Percentiles rank a stretch among this genome's conserved stretches.
Conservation (phyloP, 2,329 filamentous ascomycete genomes). For the Sporothrix globosa region DNA sequence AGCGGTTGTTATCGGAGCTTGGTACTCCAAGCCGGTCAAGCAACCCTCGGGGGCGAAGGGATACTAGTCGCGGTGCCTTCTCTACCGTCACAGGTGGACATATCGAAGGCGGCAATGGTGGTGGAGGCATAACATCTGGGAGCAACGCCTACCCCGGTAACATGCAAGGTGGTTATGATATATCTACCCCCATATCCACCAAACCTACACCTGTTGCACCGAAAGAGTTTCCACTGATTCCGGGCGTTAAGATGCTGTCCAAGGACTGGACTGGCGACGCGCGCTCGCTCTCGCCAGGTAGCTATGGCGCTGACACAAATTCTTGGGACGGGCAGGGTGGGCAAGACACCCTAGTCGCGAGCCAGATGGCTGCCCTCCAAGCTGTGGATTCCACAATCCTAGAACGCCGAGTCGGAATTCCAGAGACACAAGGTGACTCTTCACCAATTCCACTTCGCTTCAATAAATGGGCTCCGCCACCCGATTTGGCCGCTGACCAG, state of each 20-base stretch:
- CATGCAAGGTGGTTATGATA: slow-evolving; percentile 38
- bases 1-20: slow-evolving; percentile 64
- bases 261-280: slow-evolving; percentile 39
- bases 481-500: background rate
- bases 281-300: slow-evolving; percentile 50
- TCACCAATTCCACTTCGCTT: slow-evolving; percentile 55
- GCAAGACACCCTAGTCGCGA: slow-evolving; percentile 47
- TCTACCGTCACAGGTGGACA: background rate
- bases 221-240: slow-evolving; percentile 49
- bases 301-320: slow-evolving; percentile 40
- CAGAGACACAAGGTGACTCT: slow-evolving; percentile 44
- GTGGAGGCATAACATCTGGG: background rate
- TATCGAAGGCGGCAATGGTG: background rate
- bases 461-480: slow-evolving; percentile 43
- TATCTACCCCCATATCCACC: slow-evolving; percentile 42
- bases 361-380: slow-evolving; percentile 63
- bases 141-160: background rate
- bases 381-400: slow-evolving; percentile 66
- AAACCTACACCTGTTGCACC: slow-evolving; percentile 45
- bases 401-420: slow-evolving; percentile 57
- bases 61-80: slow-evolving; percentile 40
- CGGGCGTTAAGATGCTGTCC: slow-evolving; percentile 43
- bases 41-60: slow-evolving; percentile 57
- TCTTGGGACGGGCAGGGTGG: slow-evolving; percentile 39
- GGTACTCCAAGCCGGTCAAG: slow-evolving; percentile 56